phyloP scores from a whole-genome alignment of 805 yeast genomes.

The Yarrowia osloensis region DNA sequence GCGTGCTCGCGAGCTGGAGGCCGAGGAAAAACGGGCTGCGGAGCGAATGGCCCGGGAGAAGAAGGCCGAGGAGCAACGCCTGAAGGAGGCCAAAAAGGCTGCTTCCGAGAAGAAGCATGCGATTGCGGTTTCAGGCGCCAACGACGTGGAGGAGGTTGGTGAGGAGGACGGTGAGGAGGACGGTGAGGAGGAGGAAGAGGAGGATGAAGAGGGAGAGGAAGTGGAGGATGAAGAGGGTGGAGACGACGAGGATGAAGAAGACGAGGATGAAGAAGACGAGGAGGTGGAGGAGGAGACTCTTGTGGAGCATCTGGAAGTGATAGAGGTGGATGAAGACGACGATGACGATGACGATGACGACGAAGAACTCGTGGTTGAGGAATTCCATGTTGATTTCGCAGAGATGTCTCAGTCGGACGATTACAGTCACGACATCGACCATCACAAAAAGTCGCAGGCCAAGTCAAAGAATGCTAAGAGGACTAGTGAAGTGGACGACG shows the following conservation, averaged over 20 bases:
- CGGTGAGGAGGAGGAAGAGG: not conserved
- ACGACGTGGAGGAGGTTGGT: not conserved
- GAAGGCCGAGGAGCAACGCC: not conserved
- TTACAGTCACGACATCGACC: no score
- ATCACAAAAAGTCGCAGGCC: no score
- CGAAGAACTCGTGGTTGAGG: no score
- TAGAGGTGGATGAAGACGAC: not conserved
- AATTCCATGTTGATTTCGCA: no score
- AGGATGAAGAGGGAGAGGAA: not conserved
- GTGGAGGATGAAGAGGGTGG: not conserved
- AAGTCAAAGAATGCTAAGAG: no score
- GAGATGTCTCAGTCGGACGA: no score
- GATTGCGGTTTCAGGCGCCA: not conserved
- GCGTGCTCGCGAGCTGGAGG: not conserved
- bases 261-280: not conserved
- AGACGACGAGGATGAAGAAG: not conserved
- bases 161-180: not conserved
- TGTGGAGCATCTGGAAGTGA: not conserved
- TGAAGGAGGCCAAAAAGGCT: not conserved
- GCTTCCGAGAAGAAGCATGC: not conserved
- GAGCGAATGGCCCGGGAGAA: not conserved
- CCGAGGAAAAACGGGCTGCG: not conserved
- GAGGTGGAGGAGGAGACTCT: not conserved
- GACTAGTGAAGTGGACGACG: no score
- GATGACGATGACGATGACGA: not conserved